Evolutionary conservation across 257 asterid species (phyloP), one percentile per base, ranked within the genome.

Genomic region (Pogostemon cablin): DNA sequence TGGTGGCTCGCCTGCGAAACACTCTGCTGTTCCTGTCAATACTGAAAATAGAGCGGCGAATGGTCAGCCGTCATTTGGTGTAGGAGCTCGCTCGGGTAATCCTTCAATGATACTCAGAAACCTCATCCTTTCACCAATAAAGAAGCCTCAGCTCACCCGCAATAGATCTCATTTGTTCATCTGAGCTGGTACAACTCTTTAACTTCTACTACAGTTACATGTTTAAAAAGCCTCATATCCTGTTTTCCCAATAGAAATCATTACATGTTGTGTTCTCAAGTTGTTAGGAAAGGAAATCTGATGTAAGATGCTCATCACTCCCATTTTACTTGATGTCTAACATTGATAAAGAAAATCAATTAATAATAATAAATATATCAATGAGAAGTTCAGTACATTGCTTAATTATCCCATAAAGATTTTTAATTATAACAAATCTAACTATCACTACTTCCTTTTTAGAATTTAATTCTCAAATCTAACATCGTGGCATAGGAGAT

Each of bases 91-190:
- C 62, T 43, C 75, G 15, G 69, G 68, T 38, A 71, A 71, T 62
- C 75, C 75, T 48, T 71, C 75, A 15, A 71, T 71, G 75, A 71
- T 69, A 9, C 75, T 71, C 54, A 71, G 75, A 57, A 71, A 71
- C 65, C 68, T 71, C 47, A 71, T 71, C 44, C 69, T 71, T 11
- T 71, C 75, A 38, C 75, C 75, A 48, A 61, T 71, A 48, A 71
- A 63, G 62, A 42, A 67, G 44, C 75, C 75, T 61, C 75, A 71
- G 35, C 62, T 71, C 10, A 60, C 75, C 53, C 75, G 75, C 4
- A 71, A 39, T 62, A 69, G 75, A 61, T 58, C 75, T 71, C 75
- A 71, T 5, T 6, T 61, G 12, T 71, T 71, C 75, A 49, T 61
- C n/a, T 71, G 37, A 70, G 67, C 9, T 55, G 2, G 58, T 43